Evolutionary conservation across 2,329 filamentous ascomycete genomes (phyloP), one percentile per base, ranked within the genome.

Genomic region (Decorospora gaudefroyi): DNA sequence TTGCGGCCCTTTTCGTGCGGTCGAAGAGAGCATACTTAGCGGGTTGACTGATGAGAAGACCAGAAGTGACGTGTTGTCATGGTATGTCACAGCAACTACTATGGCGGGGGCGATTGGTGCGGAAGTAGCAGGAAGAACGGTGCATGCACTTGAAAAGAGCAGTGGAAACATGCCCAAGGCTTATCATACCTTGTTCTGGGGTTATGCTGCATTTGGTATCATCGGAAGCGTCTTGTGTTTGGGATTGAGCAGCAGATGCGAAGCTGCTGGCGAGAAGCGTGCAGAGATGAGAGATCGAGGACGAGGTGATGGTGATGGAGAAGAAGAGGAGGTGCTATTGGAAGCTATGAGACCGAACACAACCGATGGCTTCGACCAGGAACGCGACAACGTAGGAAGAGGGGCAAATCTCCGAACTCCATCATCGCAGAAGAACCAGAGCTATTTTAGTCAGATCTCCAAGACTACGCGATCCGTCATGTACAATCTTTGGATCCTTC

Each of bases 401-500:
- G 35, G 19, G 7, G 44, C 55, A 11, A 61, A 68, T 26, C 50
- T 53, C 28, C 36, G 46, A 16, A 19, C 41, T 2, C 22, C 28
- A 6, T 40, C 39, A 11, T 46, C 48, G 8, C 40, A 41, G 8
- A 55, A 69, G 65, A 52, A 74, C 65, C 53, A 55, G 35, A 55
- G 55, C 22, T 67, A 64, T 41, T 68, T 86, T 27, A 59, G 59
- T 23, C 67, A 81, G 48, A 84, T 86, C 37, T 86, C 83, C 0
- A 63, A 69, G 1, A 69, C 77, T 10, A 85, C 83, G 0, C 74
- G 78, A 9, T 74, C 72, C 1, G 75, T 82, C 57, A 84, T 86
- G 77, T 80, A 79, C 64, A 80, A 81, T 36, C 71, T 87, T 3
- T 86, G 83, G 81, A 78, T 84, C 46, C 75, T 87, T 6, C 74